Conservation (phyloP, 148 eudicot species). For the Chenopodium album region DNA sequence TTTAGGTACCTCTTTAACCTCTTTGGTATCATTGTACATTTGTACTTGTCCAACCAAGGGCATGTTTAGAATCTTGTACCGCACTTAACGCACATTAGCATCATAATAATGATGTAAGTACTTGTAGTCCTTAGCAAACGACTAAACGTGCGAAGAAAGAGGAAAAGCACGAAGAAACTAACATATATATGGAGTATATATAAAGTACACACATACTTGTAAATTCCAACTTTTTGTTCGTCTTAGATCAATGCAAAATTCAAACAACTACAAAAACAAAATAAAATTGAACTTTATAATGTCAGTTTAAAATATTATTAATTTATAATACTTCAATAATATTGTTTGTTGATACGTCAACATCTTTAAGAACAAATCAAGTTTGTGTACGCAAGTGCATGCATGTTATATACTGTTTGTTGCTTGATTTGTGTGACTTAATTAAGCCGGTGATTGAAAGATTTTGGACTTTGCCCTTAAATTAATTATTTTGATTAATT, state of each 20-base stretch:
- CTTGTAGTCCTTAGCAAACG: neutral
- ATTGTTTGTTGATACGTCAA: slow-evolving; percentile 5
- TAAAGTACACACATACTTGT: neutral
- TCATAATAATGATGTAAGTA: neutral
- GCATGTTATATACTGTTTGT: neutral
- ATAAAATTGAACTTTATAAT: no score
- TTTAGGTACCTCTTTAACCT: no score
- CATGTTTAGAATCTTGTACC: neutral
- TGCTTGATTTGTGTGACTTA: neutral
- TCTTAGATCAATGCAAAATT: no score
- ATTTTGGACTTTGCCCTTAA: neutral
- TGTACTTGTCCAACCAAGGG: neutral
- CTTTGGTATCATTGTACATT: neutral
- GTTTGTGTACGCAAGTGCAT: slow-evolving; percentile 6
- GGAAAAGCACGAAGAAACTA: no score
- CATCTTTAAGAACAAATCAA: neutral
- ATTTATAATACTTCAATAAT: neutral
- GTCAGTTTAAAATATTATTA: no score
- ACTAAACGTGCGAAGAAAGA: no score
- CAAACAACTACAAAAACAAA: no score
- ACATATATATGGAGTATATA: neutral
- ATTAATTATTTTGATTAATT: neutral
- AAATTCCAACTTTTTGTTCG: neutral
- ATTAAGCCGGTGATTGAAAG: slow-evolving; percentile 1
- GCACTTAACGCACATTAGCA: neutral